These are phyloP conservation scores for Fraxinus paxiana DNA, from an alignment of 305 asterid genomes.

Conservation along the genomic window DNA sequence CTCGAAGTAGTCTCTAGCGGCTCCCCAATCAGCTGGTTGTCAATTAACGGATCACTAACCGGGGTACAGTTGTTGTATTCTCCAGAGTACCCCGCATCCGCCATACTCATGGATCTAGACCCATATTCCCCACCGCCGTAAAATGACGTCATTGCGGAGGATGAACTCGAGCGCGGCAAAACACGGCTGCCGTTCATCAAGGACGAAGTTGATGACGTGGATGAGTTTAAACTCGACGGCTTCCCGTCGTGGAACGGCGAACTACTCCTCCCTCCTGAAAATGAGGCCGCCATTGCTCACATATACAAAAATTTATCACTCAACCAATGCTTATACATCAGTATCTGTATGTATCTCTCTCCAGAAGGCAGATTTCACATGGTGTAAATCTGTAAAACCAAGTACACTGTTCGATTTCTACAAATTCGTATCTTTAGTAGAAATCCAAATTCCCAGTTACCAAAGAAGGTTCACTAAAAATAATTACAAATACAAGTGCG, in stretches of 20 bases:
- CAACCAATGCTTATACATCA: constrained; percentile 14
- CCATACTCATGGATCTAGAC: constrained; percentile 67
- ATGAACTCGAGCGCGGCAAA: constrained; percentile 59
- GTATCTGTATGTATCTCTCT: constrained; percentile 9
- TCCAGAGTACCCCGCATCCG: constrained; percentile 34
- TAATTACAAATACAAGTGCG: background rate
- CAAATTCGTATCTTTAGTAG: constrained; percentile 35
- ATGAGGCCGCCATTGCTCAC: constrained; percentile 70
- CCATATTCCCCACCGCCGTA: constrained; percentile 51
- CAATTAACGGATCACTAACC: constrained; percentile 57
- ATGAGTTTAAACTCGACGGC: constrained; percentile 72
- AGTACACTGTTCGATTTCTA: constrained; percentile 37
- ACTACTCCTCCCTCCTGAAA: constrained; percentile 80
- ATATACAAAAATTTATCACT: background rate
- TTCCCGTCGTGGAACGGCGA: constrained; percentile 55
- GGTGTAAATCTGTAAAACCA: constrained; percentile 48
- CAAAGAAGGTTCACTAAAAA: constrained; percentile 37
- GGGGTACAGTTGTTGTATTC: constrained; percentile 43
- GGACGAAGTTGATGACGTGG: constrained; percentile 77
- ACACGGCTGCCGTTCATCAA: constrained; percentile 57
- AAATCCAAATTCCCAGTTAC: constrained; percentile 23
- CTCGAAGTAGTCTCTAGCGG: constrained; percentile 53
- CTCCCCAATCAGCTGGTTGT: constrained; percentile 65
- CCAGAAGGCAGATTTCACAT: constrained; percentile 65
- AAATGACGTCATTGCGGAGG: constrained; percentile 55